Evolutionary conservation across 306 rosid species (phyloP).

Genomic region (Quercus gilva): DNA sequence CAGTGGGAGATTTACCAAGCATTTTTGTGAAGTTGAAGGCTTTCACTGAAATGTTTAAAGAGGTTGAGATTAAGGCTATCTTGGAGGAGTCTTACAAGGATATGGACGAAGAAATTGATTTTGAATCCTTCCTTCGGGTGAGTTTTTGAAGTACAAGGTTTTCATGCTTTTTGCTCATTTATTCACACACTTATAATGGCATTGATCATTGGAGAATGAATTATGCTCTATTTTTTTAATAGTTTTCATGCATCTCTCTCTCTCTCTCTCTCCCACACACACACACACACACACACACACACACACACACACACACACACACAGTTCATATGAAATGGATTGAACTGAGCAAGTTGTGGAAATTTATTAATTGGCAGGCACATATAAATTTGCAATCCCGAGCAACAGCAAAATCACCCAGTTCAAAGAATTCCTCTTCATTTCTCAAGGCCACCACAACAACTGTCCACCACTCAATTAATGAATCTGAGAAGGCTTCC

Average conservation of each 20-base stretch:
- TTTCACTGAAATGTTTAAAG: slow-evolving; percentile 53
- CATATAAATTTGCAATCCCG: slow-evolving; percentile 65
- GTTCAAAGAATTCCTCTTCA: slow-evolving; percentile 64
- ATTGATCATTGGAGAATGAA: not conserved
- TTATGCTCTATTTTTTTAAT: not conserved
- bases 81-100: slow-evolving; percentile 51
- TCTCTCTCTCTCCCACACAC: not conserved
- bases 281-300: not conserved
- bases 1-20: slow-evolving; percentile 61
- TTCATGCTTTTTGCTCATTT: not conserved
- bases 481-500: slow-evolving; percentile 91
- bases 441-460: slow-evolving; percentile 94
- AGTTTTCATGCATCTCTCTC: not conserved
- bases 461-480: slow-evolving; percentile 79
- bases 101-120: slow-evolving; percentile 69
- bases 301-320: not conserved
- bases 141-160: slow-evolving; percentile 21
- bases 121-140: slow-evolving; percentile 86
- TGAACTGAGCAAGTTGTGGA: slow-evolving; percentile 18
- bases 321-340: not conserved
- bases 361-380: slow-evolving; percentile 55
- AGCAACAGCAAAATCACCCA: slow-evolving; percentile 58
- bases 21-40: slow-evolving; percentile 61
- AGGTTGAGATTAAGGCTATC: slow-evolving; percentile 61
- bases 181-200: not conserved